Conservation (phyloP, 2,329 filamentous ascomycete genomes). For the Penicillium sumatraense region DNA sequence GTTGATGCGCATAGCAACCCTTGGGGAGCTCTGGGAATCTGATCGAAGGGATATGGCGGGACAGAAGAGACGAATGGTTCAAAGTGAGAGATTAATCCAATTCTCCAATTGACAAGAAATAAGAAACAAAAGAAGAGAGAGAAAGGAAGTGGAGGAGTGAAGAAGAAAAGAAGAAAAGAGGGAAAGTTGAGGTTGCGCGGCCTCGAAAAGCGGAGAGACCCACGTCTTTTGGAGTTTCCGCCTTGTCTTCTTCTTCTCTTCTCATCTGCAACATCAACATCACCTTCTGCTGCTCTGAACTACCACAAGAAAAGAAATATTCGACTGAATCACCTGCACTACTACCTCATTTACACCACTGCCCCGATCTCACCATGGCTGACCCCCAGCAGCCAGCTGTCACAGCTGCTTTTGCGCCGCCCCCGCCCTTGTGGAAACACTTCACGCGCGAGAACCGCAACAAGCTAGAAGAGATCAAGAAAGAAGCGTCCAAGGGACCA, state of each 20-base stretch:
- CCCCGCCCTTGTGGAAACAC: conserved; percentile 86
- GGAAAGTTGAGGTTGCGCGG: conserved; percentile 17
- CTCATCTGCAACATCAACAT: neutral
- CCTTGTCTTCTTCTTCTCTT: neutral
- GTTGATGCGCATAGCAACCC: neutral
- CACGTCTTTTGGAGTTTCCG: neutral
- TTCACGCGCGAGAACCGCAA: conserved; percentile 79
- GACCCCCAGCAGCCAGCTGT: conserved; percentile 55
- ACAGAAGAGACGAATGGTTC: no score
- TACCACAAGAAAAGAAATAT: no score
- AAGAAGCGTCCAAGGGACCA: conserved; percentile 36
- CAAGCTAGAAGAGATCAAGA: conserved; percentile 59
- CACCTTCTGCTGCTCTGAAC: neutral
- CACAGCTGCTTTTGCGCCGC: conserved; percentile 77
- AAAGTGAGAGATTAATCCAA: no score
- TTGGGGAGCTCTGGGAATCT: neutral
- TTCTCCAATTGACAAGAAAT: no score
- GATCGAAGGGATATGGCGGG: no score
- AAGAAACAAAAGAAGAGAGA: neutral
- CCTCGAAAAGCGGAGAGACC: conserved; percentile 1
- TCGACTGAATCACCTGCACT: neutral
- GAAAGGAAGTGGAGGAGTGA: neutral
- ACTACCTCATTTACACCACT: no score
- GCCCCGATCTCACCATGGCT: conserved; percentile 56
- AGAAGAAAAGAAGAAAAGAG: no score